Evolutionary conservation across 768 basidiomycete species (phyloP).

Genomic region (Tulasnella sp.): DNA sequence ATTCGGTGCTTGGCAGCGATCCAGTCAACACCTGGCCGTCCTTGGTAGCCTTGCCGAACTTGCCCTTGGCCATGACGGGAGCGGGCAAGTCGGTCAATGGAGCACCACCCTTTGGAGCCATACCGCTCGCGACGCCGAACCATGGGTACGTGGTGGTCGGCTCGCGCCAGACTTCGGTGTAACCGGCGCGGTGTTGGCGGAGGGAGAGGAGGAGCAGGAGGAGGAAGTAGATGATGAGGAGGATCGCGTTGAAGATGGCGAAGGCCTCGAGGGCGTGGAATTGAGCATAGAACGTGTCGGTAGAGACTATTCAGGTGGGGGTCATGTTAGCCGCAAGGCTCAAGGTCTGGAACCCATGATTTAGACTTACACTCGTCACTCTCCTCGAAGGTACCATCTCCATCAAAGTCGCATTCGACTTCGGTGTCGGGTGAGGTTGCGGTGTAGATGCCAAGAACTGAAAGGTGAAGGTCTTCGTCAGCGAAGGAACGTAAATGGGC

Average conservation of each 20-base stretch:
- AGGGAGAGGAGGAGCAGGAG: constrained; percentile 47
- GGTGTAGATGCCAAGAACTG: constrained; percentile 71
- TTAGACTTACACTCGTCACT: constrained; percentile 56
- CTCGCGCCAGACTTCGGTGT: constrained; percentile 59
- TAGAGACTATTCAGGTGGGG: constrained; percentile 54
- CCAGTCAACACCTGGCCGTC: neutral
- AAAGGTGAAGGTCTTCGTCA: constrained; percentile 25
- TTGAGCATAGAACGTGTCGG: constrained; percentile 84
- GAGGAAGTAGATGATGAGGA: constrained; percentile 52
- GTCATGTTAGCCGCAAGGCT: constrained; percentile 13
- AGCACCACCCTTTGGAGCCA: constrained; percentile 32
- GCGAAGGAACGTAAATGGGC: no score
- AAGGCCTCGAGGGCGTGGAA: constrained; percentile 79
- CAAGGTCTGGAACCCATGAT: neutral
- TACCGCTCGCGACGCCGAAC: constrained; percentile 45
- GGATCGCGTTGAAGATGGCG: constrained; percentile 68
- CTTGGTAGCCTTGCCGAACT: constrained; percentile 1
- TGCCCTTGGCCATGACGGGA: constrained; percentile 22
- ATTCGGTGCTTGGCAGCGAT: neutral
- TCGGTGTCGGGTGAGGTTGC: constrained; percentile 73
- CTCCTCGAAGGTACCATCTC: constrained; percentile 45
- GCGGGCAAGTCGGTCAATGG: constrained; percentile 19
- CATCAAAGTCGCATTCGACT: constrained; percentile 73
- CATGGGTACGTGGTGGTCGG: constrained; percentile 70
- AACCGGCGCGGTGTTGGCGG: constrained; percentile 45